Evolutionary conservation across 176 grass and related monocot species (phyloP).

Genomic region (Rhipidocladum racemiflorum): DNA sequence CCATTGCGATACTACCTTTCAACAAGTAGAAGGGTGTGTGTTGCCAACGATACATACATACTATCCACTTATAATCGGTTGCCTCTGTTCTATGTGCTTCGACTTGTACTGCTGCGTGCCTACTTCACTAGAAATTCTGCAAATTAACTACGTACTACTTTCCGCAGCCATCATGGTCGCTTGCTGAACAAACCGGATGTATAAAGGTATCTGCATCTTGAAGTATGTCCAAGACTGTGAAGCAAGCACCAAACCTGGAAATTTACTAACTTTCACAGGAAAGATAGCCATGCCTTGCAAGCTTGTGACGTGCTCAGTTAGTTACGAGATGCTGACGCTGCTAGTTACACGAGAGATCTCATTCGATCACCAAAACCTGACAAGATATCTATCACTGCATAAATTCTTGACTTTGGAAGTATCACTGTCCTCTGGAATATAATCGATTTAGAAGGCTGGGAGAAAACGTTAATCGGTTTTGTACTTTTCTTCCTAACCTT

Average conservation of each 20-base stretch:
- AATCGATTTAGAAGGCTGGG: background rate
- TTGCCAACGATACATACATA: background rate
- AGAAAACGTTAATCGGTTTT: background rate
- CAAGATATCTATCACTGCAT: background rate
- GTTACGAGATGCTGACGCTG: slow-evolving; percentile 22
- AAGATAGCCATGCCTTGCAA: background rate
- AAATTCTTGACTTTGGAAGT: background rate
- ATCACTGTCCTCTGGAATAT: background rate
- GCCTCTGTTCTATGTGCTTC: background rate
- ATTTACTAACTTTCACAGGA: background rate
- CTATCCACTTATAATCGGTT: background rate
- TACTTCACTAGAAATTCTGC: background rate
- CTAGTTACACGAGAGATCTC: background rate
- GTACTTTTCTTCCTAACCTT: background rate
- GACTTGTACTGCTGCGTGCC: background rate
- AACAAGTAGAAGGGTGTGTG: background rate
- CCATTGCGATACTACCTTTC: background rate
- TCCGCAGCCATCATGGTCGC: background rate
- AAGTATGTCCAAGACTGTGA: slow-evolving; percentile 14
- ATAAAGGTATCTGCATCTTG: slow-evolving; percentile 3
- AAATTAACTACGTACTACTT: background rate
- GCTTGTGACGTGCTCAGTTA: background rate
- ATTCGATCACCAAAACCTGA: slow-evolving; percentile 11
- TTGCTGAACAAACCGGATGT: slow-evolving; percentile 15
- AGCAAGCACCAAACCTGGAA: slow-evolving; percentile 12